Conservation (phyloP, 148 eudicot species). For the Rhododendron griersonianum region DNA sequence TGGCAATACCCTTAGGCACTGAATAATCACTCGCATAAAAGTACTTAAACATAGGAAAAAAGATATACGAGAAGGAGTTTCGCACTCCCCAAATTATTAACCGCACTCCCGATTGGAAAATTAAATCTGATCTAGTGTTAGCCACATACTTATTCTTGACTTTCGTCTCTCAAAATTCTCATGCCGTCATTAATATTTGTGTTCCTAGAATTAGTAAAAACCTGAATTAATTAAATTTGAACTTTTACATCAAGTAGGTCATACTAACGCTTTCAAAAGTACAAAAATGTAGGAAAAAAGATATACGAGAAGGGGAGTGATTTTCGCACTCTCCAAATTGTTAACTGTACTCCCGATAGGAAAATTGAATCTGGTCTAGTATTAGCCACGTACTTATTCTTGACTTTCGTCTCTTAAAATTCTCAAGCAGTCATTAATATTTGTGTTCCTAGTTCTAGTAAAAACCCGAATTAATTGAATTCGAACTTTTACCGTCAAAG, state of each 20-base stretch:
- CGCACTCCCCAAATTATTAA: too few relatives aligned
- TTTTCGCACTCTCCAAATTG: too few relatives aligned
- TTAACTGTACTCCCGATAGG: too few relatives aligned
- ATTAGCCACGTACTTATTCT: neutral
- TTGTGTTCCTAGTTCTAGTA: neutral
- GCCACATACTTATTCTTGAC: neutral
- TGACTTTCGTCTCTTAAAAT: neutral
- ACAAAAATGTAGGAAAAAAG: too few relatives aligned
- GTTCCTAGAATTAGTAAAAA: neutral
- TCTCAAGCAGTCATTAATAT: neutral
- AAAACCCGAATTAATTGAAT: neutral
- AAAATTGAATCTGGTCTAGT: neutral
- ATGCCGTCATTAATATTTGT: neutral
- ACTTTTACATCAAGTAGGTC: neutral
- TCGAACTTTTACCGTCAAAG: neutral
- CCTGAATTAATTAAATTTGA: neutral
- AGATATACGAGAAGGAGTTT: too few relatives aligned
- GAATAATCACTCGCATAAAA: too few relatives aligned
- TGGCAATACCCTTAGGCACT: too few relatives aligned
- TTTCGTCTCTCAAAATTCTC: neutral
- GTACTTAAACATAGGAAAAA: neutral
- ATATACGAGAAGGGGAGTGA: too few relatives aligned
- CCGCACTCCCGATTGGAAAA: too few relatives aligned
- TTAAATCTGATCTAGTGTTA: neutral
- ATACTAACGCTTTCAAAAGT: neutral